phyloP scores from a whole-genome alignment of 2,329 filamentous ascomycete genomes.

The Akanthomyces lecanii region DNA sequence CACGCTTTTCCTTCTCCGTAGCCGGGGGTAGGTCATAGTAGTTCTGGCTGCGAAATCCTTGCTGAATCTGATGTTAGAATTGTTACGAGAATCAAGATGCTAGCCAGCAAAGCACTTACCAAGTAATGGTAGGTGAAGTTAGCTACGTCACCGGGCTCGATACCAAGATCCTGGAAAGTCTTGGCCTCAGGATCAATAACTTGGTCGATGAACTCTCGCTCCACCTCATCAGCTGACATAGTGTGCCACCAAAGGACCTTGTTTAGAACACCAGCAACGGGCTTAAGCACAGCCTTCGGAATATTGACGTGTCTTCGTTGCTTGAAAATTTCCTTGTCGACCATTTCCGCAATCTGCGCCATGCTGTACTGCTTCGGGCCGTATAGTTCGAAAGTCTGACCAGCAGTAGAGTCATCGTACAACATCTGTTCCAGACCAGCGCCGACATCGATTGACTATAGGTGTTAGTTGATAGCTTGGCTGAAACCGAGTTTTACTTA shows the following conservation, averaged over 20 bases:
- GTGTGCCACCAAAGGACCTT: conserved; percentile 84
- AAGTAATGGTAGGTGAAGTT: conserved; percentile 91
- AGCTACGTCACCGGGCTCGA: conserved; percentile 81
- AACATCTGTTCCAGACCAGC: conserved; percentile 84
- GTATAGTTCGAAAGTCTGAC: conserved; percentile 90
- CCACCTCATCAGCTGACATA: conserved; percentile 77
- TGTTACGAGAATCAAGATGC: background rate
- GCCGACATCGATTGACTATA: conserved; percentile 80
- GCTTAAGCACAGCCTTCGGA: conserved; percentile 75
- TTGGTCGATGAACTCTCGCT: conserved; percentile 91
- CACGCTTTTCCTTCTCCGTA: conserved; percentile 88
- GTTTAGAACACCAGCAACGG: conserved; percentile 70
- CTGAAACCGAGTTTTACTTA: conserved; percentile 37
- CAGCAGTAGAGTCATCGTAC: conserved; percentile 83
- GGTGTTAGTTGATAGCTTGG: background rate
- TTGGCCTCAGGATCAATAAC: conserved; percentile 85
- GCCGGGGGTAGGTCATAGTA: conserved; percentile 93
- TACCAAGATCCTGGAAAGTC: conserved; percentile 90
- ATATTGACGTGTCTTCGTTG: conserved; percentile 86
- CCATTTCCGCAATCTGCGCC: conserved; percentile 77
- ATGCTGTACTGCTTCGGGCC: conserved; percentile 91
- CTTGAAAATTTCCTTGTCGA: conserved; percentile 91
- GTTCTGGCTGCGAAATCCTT: conserved; percentile 82
- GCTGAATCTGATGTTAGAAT: conserved; percentile 48
- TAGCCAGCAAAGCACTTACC: conserved; percentile 49